Evolutionary conservation across 345 rosid species (phyloP).

Genomic region (Euclidium syriacum): DNA sequence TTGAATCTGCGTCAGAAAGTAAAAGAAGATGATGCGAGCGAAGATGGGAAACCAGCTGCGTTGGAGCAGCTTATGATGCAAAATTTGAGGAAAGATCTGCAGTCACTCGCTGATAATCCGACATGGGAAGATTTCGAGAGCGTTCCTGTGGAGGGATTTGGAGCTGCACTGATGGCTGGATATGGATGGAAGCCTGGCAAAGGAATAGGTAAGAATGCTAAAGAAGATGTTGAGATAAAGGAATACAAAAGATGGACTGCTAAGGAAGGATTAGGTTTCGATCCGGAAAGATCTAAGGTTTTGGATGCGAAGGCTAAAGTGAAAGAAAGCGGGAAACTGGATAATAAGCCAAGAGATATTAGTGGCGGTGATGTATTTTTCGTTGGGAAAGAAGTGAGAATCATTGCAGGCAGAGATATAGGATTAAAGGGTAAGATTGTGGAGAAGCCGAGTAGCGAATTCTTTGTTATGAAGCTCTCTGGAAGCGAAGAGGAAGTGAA

Average conservation of each 20-base stretch:
- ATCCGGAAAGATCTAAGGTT: conserved; percentile 14
- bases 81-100: conserved; percentile 47
- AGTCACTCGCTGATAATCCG: conserved; percentile 58
- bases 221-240: conserved; percentile 60
- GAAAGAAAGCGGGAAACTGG: background rate
- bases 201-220: conserved; percentile 76
- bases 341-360: background rate
- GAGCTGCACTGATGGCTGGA: conserved; percentile 66
- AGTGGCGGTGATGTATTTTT: conserved; percentile 29
- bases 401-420: conserved; percentile 41
- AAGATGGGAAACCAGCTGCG: conserved; percentile 7
- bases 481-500: conserved; percentile 39
- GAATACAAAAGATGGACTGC: conserved; percentile 46
- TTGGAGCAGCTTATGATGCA: conserved; percentile 41
- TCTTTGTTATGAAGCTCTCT: conserved; percentile 44
- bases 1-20: conserved; percentile 49
- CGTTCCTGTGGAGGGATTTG: conserved; percentile 73
- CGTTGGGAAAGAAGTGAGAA: conserved; percentile 59
- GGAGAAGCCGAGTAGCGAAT: conserved; percentile 24
- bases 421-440: conserved; percentile 57
- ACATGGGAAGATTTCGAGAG: conserved; percentile 59
- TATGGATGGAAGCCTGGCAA: conserved; percentile 85
- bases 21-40: background rate
- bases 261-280: conserved; percentile 58
- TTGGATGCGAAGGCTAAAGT: conserved; percentile 14